A percentile compares a stretch with the other conserved stretches of the same genome.
These are phyloP conservation scores for Sclerotinia sclerotiorum DNA, from an alignment of 2,329 filamentous ascomycete species.

Conservation along the genomic window DNA sequence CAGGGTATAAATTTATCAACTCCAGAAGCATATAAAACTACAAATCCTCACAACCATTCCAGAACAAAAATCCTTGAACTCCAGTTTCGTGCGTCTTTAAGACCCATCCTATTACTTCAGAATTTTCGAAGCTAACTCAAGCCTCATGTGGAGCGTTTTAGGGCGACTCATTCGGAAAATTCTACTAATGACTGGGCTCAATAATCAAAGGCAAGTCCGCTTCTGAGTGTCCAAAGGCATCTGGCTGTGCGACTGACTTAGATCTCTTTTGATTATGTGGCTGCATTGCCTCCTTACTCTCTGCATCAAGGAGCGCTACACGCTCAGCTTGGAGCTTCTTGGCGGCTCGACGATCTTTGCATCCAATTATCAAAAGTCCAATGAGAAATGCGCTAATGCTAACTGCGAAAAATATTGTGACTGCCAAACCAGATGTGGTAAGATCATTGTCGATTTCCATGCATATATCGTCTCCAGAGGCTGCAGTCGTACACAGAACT, in stretches of 20 bases:
- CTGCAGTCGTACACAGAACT: constrained; percentile 13
- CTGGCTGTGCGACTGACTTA: neutral
- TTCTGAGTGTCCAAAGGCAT: constrained; percentile 1
- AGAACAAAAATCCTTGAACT: neutral
- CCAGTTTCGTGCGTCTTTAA: neutral
- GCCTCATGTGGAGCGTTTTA: neutral
- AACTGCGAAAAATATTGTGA: constrained; percentile 20
- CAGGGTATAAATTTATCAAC: constrained; percentile 7
- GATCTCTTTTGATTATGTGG: neutral
- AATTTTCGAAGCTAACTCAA: neutral
- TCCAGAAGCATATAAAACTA: neutral
- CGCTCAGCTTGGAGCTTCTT: constrained; percentile 1
- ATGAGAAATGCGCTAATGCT: constrained; percentile 9
- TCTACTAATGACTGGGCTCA: neutral
- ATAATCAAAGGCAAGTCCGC: neutral
- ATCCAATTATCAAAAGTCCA: constrained; percentile 12
- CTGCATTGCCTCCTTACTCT: constrained; percentile 13
- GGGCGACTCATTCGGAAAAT: neutral
- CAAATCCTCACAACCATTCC: neutral
- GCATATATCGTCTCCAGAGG: constrained; percentile 8
- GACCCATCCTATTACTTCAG: neutral
- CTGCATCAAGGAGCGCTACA: constrained; percentile 7
- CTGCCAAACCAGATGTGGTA: constrained; percentile 15
- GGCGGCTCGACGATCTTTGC: constrained; percentile 2
- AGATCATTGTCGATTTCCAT: constrained; percentile 5